Base-by-base conservation (phyloP, 2,329 filamentous ascomycete species). In the Aquanectria penicillioides region DNA sequence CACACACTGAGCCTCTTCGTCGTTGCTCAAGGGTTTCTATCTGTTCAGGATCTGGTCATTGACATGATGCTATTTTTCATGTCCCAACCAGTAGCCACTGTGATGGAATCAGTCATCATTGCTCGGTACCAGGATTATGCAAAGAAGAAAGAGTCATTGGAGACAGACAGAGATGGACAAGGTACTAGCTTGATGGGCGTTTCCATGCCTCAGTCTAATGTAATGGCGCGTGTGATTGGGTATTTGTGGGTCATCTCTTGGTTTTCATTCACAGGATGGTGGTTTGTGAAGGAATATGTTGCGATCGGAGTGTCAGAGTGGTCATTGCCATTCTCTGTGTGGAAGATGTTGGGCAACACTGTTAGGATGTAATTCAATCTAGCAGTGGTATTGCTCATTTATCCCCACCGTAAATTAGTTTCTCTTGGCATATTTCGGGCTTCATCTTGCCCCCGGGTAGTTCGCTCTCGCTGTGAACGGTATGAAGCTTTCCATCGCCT, bases 251-350 rank as follows among this genome's bases (percentile, higher is more conserved):
- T 61, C 22, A 12, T 25, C 3, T 43, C 28, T 2, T 63, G 61
- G 58, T 55, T 63, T 31, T 28, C 43, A 8, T 28, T 20, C n/a
- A 63, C 53, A 12, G 61, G 61, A 0, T 55, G 58, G 57, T 63
- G 53, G 57, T 61, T 63, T 44, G 49, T 55, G 10, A 23, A 31
- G 2, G 34, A 48, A 12, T 61, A 61, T 11, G 28, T 59, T 17
- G 44, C 49, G 2, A 44, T 61, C 12, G 58, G 53, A 25, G 58
- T 55, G 2, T 9, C 51, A 6, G 49, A 61, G 18, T 63, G 61
- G 61, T 20, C 57, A 17, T 11, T 63, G 25, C 53, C 57, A 11
- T 26, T 54, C 20, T 63, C 57, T 13, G 8, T 58, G 8, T 58
- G 22, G 22, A 10, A n/a, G n/a, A n/a, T n/a, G n/a, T n/a, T n/a